A percentile compares a stretch with the other conserved stretches of the same genome.
Evolutionary conservation across 140 eudicot species (phyloP).

Genomic region (Oenanthe javanica): DNA sequence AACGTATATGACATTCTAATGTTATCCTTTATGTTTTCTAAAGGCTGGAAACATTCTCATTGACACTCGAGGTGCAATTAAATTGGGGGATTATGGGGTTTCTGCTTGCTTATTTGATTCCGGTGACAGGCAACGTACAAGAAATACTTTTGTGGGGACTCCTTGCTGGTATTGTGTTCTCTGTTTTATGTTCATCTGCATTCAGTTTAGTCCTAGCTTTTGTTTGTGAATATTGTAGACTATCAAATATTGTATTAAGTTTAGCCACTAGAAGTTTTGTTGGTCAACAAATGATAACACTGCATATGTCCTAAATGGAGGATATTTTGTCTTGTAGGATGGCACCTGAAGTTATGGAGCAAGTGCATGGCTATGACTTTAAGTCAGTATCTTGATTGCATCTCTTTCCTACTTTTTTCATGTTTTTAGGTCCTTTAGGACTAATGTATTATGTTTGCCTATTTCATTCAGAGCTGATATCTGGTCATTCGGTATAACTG

Average conservation of each 20-base stretch:
- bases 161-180: conserved; percentile 74
- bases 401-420: neutral
- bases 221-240: neutral
- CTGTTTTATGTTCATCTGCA: conserved; percentile 11
- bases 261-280: neutral
- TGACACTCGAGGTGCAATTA: conserved; percentile 65
- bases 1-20: neutral
- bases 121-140: conserved; percentile 71
- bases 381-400: conserved; percentile 39
- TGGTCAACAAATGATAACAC: neutral
- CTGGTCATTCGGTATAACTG: conserved; percentile 98
- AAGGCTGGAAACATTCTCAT: conserved; percentile 94
- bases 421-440: neutral
- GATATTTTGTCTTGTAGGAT: conserved; percentile 50
- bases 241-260: neutral
- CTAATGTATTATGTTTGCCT: conserved; percentile 13
- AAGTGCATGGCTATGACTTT: conserved; percentile 82
- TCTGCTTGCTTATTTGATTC: conserved; percentile 86
- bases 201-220: conserved; percentile 24
- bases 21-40: conserved; percentile 12
- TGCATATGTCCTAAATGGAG: conserved; percentile 7
- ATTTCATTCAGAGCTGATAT: conserved; percentile 73
- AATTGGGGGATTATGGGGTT: conserved; percentile 96
- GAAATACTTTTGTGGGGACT: conserved; percentile 87
- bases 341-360: conserved; percentile 99